Conservation (phyloP, 1,139 yeast species). For the Taphrina sp. region DNA sequence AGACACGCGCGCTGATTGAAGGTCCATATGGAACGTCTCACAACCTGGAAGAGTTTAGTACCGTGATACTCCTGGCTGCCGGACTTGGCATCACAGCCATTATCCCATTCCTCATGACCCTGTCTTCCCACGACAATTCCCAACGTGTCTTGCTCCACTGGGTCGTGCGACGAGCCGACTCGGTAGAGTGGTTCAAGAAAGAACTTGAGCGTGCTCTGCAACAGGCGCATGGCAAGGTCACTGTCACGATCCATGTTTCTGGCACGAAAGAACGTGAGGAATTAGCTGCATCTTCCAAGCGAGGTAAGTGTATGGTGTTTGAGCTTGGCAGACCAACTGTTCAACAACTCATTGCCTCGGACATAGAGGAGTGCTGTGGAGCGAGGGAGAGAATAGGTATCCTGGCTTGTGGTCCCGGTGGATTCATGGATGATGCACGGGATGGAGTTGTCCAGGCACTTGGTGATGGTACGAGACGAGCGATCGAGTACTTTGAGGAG, state of each 20-base stretch:
- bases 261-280: neutral
- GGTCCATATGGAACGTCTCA: constrained; percentile 61
- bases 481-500: constrained; percentile 2
- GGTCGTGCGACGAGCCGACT: constrained; percentile 6
- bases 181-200: neutral
- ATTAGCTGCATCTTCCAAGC: no score
- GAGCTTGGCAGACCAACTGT: neutral
- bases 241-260: constrained; percentile 7
- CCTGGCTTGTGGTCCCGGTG: constrained; percentile 3
- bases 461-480: neutral
- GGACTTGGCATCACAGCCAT: constrained; percentile 75
- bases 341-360: neutral
- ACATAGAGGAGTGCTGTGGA: neutral
- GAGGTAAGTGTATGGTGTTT: neutral
- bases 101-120: constrained; percentile 42
- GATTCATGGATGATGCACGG: neutral
- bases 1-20: constrained; percentile 47
- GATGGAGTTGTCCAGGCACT: neutral
- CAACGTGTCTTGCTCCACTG: constrained; percentile 32
- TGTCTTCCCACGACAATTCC: neutral
- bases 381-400: neutral
- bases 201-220: constrained; percentile 7
- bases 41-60: constrained; percentile 57
- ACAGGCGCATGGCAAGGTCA: neutral
- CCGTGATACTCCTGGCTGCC: constrained; percentile 59